A percentile compares a stretch with the other conserved stretches of the same genome.
Conservation (phyloP, 768 basidiomycete species). For the Mycena alexandri region DNA sequence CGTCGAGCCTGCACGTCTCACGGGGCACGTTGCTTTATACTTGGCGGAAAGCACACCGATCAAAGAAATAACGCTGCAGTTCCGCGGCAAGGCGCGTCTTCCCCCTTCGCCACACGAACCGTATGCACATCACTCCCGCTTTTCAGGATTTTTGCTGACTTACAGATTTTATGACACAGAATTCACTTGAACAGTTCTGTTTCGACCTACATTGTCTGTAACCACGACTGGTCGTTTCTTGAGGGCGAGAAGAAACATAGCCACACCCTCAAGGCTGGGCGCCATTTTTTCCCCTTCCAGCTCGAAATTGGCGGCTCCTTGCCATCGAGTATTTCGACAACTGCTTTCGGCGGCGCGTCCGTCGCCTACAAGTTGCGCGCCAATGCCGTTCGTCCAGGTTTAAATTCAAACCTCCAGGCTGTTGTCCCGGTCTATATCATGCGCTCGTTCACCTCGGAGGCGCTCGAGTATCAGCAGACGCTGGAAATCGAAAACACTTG, state of each 20-base stretch:
- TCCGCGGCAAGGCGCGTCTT: constrained; percentile 85
- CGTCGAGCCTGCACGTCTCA: constrained; percentile 84
- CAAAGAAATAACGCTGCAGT: constrained; percentile 86
- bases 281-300: constrained; percentile 93
- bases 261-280: constrained; percentile 96
- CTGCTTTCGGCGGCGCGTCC: constrained; percentile 67
- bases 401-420: constrained; percentile 76
- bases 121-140: constrained; percentile 55
- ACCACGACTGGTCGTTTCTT: constrained; percentile 94
- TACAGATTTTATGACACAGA: constrained; percentile 39
- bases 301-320: constrained; percentile 87
- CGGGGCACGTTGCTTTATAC: constrained; percentile 84
- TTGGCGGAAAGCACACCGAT: constrained; percentile 86
- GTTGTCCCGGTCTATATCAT: constrained; percentile 73
- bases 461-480: constrained; percentile 96
- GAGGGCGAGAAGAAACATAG: constrained; percentile 82
- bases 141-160: neutral
- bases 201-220: constrained; percentile 74
- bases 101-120: constrained; percentile 69
- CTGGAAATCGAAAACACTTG: constrained; percentile 97
- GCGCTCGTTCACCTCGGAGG: constrained; percentile 81
- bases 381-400: constrained; percentile 81
- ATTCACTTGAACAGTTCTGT: constrained; percentile 57
- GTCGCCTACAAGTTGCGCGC: constrained; percentile 94
- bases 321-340: constrained; percentile 80